These are phyloP conservation scores for Pisolithus marmoratus DNA, from an alignment of 768 basidiomycete species.

Conservation along the genomic window DNA sequence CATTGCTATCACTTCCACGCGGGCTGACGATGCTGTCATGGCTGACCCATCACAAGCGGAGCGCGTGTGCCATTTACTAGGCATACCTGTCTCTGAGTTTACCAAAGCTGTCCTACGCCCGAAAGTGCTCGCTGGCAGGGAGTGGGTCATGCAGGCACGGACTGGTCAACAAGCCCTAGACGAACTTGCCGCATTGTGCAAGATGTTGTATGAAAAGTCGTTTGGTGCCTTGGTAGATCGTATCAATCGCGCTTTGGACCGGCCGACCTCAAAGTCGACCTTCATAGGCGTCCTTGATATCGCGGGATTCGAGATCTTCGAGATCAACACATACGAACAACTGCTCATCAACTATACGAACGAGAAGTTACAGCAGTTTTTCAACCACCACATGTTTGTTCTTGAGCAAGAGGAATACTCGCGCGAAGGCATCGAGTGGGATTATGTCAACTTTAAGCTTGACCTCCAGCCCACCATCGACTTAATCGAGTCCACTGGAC, in stretches of 20 bases:
- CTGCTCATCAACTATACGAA: constrained; percentile 98
- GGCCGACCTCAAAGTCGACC: constrained; percentile 84
- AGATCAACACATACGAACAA: constrained; percentile 93
- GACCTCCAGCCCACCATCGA: constrained; percentile 98
- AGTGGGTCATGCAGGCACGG: constrained; percentile 94
- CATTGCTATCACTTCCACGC: constrained; percentile 71
- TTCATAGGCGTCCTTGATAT: constrained; percentile 99
- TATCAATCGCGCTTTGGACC: constrained; percentile 90
- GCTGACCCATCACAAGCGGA: constrained; percentile 80
- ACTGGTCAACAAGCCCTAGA: constrained; percentile 89
- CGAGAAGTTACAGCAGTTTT: constrained; percentile 96
- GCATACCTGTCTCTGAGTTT: constrained; percentile 83
- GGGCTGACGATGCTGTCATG: constrained; percentile 76
- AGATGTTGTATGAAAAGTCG: constrained; percentile 95
- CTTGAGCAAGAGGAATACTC: constrained; percentile 98
- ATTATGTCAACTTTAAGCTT: constrained; percentile 95
- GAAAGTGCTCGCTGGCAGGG: constrained; percentile 87
- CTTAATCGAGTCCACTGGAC: constrained; percentile 79
- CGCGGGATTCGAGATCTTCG: constrained; percentile 97
- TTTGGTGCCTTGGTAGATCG: constrained; percentile 92
- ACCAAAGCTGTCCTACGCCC: constrained; percentile 85
- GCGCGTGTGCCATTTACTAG: constrained; percentile 86
- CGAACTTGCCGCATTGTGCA: constrained; percentile 86
- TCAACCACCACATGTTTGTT: constrained; percentile 99
- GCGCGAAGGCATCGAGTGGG: constrained; percentile 95